phyloP scores from a whole-genome alignment of 305 asterid genomes.

The Fraxinus dipetala region DNA sequence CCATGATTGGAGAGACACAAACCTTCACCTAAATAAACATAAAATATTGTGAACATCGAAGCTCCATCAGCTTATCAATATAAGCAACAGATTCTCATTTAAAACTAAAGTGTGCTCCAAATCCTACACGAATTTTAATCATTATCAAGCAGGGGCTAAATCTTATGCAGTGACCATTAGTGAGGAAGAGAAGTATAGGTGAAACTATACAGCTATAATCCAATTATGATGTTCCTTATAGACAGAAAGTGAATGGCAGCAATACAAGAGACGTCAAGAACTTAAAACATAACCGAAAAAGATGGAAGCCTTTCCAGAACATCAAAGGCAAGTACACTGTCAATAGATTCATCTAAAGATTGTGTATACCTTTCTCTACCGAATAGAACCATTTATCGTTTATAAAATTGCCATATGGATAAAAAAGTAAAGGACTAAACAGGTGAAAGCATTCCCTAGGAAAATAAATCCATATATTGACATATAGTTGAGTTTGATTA shows the following conservation, averaged over 20 bases:
- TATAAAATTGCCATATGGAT: not conserved
- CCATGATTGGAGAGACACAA: not conserved
- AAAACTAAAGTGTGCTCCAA: not conserved
- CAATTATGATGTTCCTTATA: not conserved
- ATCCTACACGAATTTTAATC: not conserved
- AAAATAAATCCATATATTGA: constrained; percentile 5
- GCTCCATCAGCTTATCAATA: not conserved
- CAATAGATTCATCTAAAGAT: not conserved
- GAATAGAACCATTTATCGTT: not conserved
- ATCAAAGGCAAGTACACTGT: too few species aligned
- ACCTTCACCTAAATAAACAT: not conserved
- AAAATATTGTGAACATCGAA: not conserved
- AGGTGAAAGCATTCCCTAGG: not conserved
- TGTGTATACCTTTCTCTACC: not conserved
- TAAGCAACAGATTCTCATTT: not conserved
- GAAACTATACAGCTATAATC: not conserved
- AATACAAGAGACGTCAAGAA: not conserved
- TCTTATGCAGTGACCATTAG: not conserved
- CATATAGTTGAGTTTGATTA: constrained; percentile 4
- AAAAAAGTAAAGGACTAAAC: not conserved
- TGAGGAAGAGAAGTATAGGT: not conserved
- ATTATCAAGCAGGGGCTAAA: too few species aligned
- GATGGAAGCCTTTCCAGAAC: too few species aligned
- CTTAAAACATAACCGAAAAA: too few species aligned
- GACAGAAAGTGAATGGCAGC: not conserved